Percentiles rank a stretch among this genome's conserved stretches.
These are phyloP conservation scores for Pelargonium myrrhifolium DNA, from an alignment of 441 rosid species.

Conservation along the genomic window DNA sequence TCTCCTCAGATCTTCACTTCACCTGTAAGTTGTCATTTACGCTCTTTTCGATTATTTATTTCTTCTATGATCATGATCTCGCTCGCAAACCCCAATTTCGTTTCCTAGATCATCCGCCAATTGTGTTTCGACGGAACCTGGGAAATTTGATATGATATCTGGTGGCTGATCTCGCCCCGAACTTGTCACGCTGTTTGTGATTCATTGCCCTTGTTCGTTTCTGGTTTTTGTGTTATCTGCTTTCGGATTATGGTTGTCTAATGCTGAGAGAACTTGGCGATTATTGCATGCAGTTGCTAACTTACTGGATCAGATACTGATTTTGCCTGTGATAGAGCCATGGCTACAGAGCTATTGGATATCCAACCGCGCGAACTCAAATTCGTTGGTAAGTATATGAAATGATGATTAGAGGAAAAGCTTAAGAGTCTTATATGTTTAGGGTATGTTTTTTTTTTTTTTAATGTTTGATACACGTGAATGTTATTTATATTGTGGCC, in stretches of 20 bases:
- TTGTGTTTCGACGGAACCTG: neutral
- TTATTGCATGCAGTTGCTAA: neutral
- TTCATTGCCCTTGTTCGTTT: neutral
- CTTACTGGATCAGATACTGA: neutral
- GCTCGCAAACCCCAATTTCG: neutral
- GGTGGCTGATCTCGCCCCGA: too few species aligned
- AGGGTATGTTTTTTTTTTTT: neutral
- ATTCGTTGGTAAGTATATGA: constrained; percentile 31
- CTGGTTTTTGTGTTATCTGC: neutral
- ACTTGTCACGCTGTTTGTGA: neutral
- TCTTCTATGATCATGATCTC: neutral
- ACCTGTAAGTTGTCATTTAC: neutral
- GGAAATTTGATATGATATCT: too few species aligned
- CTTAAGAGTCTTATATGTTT: neutral
- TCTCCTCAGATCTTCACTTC: neutral
- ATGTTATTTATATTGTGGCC: neutral
- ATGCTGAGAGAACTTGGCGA: neutral
- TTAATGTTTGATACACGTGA: neutral
- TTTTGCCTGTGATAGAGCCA: constrained; percentile 11
- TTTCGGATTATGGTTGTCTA: neutral
- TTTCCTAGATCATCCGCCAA: neutral
- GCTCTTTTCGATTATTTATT: neutral
- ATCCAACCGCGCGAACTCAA: constrained; percentile 40
- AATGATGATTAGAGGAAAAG: neutral
- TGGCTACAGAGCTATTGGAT: constrained; percentile 33